phyloP scores from a whole-genome alignment of 2,329 filamentous ascomycete genomes.

The Catunica adiposa region DNA sequence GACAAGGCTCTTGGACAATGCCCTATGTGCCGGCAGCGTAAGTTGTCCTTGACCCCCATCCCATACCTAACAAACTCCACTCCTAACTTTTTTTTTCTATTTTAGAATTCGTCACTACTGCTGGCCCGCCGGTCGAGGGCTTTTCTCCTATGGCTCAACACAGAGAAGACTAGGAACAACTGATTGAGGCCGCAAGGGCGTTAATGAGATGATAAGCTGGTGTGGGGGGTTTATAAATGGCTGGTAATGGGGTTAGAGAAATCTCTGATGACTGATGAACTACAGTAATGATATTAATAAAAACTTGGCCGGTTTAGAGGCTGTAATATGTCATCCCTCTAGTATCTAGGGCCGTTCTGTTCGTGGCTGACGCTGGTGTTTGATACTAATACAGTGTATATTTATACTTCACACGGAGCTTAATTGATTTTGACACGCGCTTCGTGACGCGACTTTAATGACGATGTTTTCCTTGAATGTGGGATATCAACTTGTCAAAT shows the following conservation, averaged over 20 bases:
- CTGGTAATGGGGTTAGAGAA: too few species aligned
- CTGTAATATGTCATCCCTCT: too few species aligned
- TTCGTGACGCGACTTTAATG: constrained; percentile 1
- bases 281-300: background rate
- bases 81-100: too few species aligned
- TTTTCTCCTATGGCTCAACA: background rate
- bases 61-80: too few species aligned
- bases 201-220: background rate
- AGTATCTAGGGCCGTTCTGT: too few species aligned
- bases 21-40: constrained; percentile 95
- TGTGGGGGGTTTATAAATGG: background rate
- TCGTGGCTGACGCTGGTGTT: background rate
- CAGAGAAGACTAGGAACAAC: background rate
- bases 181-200: background rate
- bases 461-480: too few species aligned
- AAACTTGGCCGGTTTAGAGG: background rate
- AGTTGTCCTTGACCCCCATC: too few species aligned
- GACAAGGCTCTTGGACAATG: constrained; percentile 86
- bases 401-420: constrained; percentile 4
- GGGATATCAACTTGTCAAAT: too few species aligned
- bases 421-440: constrained; percentile 7
- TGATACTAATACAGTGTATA: background rate
- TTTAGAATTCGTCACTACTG: constrained; percentile 7
- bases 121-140: background rate
- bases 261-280: background rate